These are phyloP conservation scores for Craterostigma plantagineum DNA, from an alignment of 257 asterid genomes.

Conservation along the genomic window DNA sequence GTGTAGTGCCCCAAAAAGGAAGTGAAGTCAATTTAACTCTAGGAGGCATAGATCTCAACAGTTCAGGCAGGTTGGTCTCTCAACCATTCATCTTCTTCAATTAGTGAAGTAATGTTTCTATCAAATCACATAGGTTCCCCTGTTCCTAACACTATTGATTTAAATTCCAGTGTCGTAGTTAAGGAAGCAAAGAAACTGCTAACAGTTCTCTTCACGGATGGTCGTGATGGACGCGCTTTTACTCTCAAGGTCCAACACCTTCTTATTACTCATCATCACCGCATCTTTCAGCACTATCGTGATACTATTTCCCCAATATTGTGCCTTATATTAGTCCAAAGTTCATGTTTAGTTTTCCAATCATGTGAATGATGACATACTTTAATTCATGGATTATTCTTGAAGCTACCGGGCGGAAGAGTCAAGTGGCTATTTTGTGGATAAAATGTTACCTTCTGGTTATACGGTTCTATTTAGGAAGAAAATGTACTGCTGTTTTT, in stretches of 20 bases:
- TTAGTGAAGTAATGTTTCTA: not conserved
- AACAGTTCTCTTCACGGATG: slow-evolving; percentile 87
- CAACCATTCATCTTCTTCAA: slow-evolving; percentile 5
- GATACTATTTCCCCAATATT: no score
- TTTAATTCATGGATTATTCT: no score
- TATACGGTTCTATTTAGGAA: no score
- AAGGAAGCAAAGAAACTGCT: slow-evolving; percentile 92
- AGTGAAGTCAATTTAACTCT: slow-evolving; percentile 90
- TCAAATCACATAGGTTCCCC: no score
- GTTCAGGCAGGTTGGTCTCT: slow-evolving; percentile 98
- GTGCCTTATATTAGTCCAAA: no score
- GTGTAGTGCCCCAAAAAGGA: slow-evolving; percentile 54
- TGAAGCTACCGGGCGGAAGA: no score
- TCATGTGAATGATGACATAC: no score
- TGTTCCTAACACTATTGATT: slow-evolving; percentile 9
- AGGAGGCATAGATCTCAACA: slow-evolving; percentile 99
- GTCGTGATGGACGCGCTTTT: slow-evolving; percentile 94
- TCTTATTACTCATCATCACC: slow-evolving; percentile 2
- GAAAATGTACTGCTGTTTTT: no score
- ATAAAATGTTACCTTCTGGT: no score
- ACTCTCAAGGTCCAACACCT: slow-evolving; percentile 68
- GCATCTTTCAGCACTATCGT: no score
- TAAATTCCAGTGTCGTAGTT: slow-evolving; percentile 72
- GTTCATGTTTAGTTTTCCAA: no score
- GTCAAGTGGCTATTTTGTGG: no score